phyloP scores from a whole-genome alignment of 2,329 filamentous ascomycete genomes.

The Fusarium illudens region DNA sequence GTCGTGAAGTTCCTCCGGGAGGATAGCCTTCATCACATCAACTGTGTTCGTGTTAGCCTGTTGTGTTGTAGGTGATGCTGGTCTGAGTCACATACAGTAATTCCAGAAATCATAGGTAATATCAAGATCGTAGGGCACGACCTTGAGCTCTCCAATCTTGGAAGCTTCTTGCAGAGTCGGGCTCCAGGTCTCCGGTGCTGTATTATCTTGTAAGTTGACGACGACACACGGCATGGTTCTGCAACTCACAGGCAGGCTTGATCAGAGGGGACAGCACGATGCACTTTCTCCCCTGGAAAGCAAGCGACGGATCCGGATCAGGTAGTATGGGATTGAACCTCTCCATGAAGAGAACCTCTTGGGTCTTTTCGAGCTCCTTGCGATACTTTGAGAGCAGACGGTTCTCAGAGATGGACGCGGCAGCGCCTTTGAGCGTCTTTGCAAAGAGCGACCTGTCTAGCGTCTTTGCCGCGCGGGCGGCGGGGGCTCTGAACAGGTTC shows the following conservation, averaged over 20 bases:
- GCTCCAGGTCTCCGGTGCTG: slow-evolving; percentile 77
- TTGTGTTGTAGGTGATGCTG: not conserved
- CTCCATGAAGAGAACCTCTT: slow-evolving; percentile 71
- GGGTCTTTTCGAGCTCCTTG: slow-evolving; percentile 69
- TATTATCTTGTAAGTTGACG: slow-evolving; percentile 21
- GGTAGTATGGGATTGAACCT: slow-evolving; percentile 69
- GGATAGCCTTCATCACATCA: slow-evolving; percentile 82
- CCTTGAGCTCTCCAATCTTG: slow-evolving; percentile 70
- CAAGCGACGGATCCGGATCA: slow-evolving; percentile 66
- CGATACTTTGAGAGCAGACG: slow-evolving; percentile 78
- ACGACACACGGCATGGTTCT: not conserved
- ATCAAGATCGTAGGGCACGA: slow-evolving; percentile 78
- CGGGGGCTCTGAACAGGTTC: slow-evolving; percentile 77
- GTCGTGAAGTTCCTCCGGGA: slow-evolving; percentile 80
- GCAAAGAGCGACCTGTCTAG: slow-evolving; percentile 87
- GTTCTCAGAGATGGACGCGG: slow-evolving; percentile 78
- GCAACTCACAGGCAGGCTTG: slow-evolving; percentile 57
- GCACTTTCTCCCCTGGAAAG: slow-evolving; percentile 67
- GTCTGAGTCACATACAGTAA: slow-evolving; percentile 65
- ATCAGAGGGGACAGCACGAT: slow-evolving; percentile 67
- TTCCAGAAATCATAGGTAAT: slow-evolving; percentile 89
- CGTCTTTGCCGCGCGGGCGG: slow-evolving; percentile 77
- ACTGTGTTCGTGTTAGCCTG: slow-evolving; percentile 55
- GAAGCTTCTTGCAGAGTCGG: slow-evolving; percentile 73
- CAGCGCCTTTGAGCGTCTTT: slow-evolving; percentile 77